Evolutionary conservation across 2,329 filamentous ascomycete genomes (phyloP), one percentile per base, ranked within the genome.

Genomic region (Chaetomiaceae sp.): DNA sequence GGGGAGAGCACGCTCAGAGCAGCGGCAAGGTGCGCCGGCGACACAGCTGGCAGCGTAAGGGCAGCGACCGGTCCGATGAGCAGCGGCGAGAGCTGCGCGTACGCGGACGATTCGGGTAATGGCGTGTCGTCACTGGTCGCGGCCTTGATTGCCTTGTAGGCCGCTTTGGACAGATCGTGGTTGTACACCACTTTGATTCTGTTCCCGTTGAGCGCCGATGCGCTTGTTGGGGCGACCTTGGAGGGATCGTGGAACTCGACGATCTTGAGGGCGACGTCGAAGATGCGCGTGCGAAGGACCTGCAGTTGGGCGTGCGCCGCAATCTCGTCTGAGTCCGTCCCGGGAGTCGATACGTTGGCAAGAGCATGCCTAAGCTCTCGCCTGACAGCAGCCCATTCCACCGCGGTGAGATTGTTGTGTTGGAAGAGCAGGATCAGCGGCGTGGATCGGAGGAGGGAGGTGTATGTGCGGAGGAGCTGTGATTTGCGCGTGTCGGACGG

Each of bases 231-330:
- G 24, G 61, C 58, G 12, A 63, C 58, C 5, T 63, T 56, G 15
- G 69, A 65, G 4, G 73, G 76, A 62, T 78, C 78, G 62, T 79
- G 94, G 68, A 89, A 94, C 62, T 97, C 91, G 51, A 90, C 83
- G 42, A 97, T 79, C 55, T 85, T 84, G 51, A 97, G 71, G 1
- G 91, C 90, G 15, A 87, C 81, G 55, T 84, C 83, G 63, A 98
- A 88, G 61, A 98, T 94, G 61, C 87, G 86, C 12, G 88, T 93
- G 62, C 93, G 84, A 46, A 98, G 72, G 20, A 95, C 86, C 64
- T 94, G 84, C 20, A 97, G 64, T 66, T 87, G 84, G 55, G 93
- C 75, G 32, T 72, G 69, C 2, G 77, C 68, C n/a, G 77, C 74
- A 27, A 88, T 62, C 26, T 76, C 65, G 18, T 69, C 52, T n/a